Evolutionary conservation across 768 basidiomycete genomes (phyloP).

Genomic region (Cystobasidium onofrii): DNA sequence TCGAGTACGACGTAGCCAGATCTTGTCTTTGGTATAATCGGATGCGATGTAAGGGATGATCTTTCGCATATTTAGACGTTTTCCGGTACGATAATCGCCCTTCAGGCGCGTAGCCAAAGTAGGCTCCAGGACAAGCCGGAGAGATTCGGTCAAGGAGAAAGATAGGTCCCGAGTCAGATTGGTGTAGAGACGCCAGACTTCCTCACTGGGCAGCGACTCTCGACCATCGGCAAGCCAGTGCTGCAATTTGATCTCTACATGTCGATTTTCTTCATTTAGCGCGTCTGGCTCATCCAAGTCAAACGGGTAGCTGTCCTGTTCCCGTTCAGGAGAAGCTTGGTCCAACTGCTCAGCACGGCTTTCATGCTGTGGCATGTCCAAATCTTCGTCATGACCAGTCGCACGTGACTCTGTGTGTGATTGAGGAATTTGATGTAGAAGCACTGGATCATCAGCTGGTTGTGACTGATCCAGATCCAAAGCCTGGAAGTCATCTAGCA

Average conservation of each 20-base stretch:
- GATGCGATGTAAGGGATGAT: conserved; percentile 95
- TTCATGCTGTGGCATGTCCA: background rate
- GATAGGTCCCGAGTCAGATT: conserved; percentile 84
- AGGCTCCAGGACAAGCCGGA: conserved; percentile 90
- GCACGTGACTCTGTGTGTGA: conserved; percentile 1
- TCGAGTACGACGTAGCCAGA: conserved; percentile 89
- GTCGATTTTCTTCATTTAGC: conserved; percentile 42
- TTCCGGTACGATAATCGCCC: conserved; percentile 95
- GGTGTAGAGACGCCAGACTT: conserved; percentile 86
- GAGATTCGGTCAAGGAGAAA: conserved; percentile 84
- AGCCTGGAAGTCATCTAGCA: conserved; percentile 24
- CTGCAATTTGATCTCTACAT: conserved; percentile 6
- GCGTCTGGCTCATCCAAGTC: conserved; percentile 53
- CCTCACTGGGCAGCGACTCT: conserved; percentile 53
- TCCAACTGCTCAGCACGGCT: background rate
- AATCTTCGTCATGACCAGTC: background rate
- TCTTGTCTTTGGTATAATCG: conserved; percentile 99
- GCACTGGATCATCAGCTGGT: background rate
- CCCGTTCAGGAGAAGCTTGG: background rate
- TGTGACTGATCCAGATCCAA: conserved; percentile 15
- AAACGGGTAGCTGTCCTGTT: background rate
- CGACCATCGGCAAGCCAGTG: conserved; percentile 7
- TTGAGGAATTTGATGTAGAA: conserved; percentile 16
- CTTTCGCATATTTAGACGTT: conserved; percentile 97
- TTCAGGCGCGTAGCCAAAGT: conserved; percentile 85